phyloP scores from a whole-genome alignment of 352 stramenopile genomes.

The Nothophytophthora sp. region DNA sequence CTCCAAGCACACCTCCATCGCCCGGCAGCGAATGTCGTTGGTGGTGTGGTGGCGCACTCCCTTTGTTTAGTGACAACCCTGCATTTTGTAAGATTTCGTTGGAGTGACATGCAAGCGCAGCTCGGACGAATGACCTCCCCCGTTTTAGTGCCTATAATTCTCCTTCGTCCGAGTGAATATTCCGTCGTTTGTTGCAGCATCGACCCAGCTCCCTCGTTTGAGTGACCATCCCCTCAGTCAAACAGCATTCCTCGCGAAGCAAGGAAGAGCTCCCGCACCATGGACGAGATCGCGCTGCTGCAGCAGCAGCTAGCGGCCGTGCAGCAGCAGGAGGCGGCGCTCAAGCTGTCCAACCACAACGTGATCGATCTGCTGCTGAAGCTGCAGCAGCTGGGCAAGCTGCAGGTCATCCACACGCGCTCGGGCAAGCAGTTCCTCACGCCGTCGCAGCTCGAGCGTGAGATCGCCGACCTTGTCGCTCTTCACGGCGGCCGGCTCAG shows the following conservation, averaged over 20 bases:
- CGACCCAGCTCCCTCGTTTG: background rate
- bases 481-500: constrained; percentile 67
- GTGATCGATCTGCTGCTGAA: constrained; percentile 80
- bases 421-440: constrained; percentile 85
- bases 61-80: background rate
- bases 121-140: background rate
- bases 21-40: too few species aligned
- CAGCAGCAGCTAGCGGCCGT: constrained; percentile 80
- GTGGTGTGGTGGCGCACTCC: too few species aligned
- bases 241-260: background rate
- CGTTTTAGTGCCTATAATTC: background rate
- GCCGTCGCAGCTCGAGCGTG: constrained; percentile 62
- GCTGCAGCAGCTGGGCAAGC: constrained; percentile 72
- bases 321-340: constrained; percentile 74
- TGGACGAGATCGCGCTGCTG: constrained; percentile 85
- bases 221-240: constrained; percentile 5
- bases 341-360: constrained; percentile 86
- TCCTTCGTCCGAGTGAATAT: background rate
- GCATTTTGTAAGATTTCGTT: background rate
- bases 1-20: constrained; percentile 75
- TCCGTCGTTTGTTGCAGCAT: too few species aligned
- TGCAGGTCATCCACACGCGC: constrained; percentile 81
- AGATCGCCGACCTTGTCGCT: constrained; percentile 74
- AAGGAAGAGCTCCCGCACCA: constrained; percentile 12
- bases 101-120: constrained; percentile 18